Conservation (phyloP, 2,329 filamentous ascomycete species). For the Tolypocladium album region DNA sequence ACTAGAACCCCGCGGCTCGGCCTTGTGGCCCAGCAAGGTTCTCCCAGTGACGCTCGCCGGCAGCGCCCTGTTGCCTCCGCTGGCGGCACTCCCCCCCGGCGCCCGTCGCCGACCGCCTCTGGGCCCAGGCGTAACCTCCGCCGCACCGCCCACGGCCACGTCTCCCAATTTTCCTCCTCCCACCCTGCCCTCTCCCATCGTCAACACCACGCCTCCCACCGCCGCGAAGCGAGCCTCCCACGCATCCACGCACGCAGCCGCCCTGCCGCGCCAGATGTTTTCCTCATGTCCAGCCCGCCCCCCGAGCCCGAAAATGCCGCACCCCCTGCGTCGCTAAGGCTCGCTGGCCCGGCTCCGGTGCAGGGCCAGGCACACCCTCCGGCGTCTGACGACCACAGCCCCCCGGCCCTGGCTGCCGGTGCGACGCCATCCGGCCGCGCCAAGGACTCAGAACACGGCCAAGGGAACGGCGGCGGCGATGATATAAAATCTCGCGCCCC, state of each 20-base stretch:
- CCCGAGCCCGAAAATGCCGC: conserved; percentile 44
- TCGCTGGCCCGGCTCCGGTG: conserved; percentile 2
- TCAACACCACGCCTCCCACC: conserved; percentile 11
- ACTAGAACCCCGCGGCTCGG: conserved; percentile 18
- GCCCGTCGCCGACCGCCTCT: not conserved
- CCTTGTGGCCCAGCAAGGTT: conserved; percentile 15
- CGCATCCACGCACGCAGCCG: conserved; percentile 6
- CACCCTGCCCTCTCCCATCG: conserved; percentile 4
- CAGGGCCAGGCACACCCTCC: conserved; percentile 5
- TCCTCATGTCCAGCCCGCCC: conserved; percentile 46
- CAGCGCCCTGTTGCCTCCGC: not conserved
- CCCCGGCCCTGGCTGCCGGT: conserved; percentile 2
- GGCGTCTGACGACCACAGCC: conserved; percentile 5
- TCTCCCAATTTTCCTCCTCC: conserved; percentile 5
- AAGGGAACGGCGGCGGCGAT: not conserved
- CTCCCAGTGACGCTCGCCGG: conserved; percentile 4
- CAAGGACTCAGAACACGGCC: conserved; percentile 1
- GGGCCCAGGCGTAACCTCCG: not conserved
- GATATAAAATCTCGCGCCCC: conserved; percentile 32
- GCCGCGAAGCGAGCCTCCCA: conserved; percentile 11
- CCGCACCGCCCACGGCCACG: not conserved
- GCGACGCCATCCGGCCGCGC: not conserved
- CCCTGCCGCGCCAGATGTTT: conserved; percentile 37
- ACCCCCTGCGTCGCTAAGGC: conserved; percentile 34
- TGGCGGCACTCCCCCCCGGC: not conserved